A percentile compares a stretch with the other conserved stretches of the same genome.
These are phyloP conservation scores for Xenoacremonium recifei DNA, from an alignment of 2,329 filamentous ascomycete genomes.

Conservation along the genomic window DNA sequence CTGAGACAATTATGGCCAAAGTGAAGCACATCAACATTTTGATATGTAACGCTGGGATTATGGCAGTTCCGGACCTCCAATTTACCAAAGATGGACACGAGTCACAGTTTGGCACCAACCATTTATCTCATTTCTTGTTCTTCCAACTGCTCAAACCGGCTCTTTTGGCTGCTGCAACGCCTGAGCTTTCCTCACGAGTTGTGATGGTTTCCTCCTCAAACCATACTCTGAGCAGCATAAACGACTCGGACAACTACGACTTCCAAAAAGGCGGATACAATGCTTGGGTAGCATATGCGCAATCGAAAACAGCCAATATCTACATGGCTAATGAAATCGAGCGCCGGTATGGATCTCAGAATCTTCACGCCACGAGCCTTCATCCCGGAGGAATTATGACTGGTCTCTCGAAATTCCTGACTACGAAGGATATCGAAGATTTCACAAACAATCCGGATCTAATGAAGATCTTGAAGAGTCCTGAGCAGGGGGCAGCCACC, in stretches of 20 bases:
- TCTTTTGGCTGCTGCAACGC: slow-evolving; percentile 37
- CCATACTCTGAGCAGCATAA: slow-evolving; percentile 27
- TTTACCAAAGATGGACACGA: slow-evolving; percentile 22
- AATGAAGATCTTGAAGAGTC: slow-evolving; percentile 2
- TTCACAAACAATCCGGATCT: neutral
- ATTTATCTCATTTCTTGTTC: slow-evolving; percentile 25
- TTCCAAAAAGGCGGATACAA: slow-evolving; percentile 12
- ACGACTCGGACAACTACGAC: slow-evolving; percentile 14
- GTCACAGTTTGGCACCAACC: slow-evolving; percentile 25
- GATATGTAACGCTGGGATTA: slow-evolving; percentile 42
- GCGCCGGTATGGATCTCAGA: slow-evolving; percentile 4
- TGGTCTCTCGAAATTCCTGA: slow-evolving; percentile 1
- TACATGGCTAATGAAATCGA: slow-evolving; percentile 20
- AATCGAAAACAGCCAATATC: slow-evolving; percentile 17
- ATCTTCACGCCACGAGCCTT: slow-evolving; percentile 12
- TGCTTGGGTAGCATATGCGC: slow-evolving; percentile 15
- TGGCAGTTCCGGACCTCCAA: slow-evolving; percentile 26
- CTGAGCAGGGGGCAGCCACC: slow-evolving; percentile 8
- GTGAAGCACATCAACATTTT: slow-evolving; percentile 35
- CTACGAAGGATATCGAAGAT: neutral
- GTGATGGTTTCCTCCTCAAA: slow-evolving; percentile 43
- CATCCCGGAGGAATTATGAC: slow-evolving; percentile 15
- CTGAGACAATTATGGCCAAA: slow-evolving; percentile 1
- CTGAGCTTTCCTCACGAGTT: slow-evolving; percentile 43
- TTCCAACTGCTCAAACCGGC: slow-evolving; percentile 39